A percentile compares a stretch with the other conserved stretches of the same genome.
These are phyloP conservation scores for Ulmus americana DNA, from an alignment of 331 rosid genomes.

Conservation along the genomic window DNA sequence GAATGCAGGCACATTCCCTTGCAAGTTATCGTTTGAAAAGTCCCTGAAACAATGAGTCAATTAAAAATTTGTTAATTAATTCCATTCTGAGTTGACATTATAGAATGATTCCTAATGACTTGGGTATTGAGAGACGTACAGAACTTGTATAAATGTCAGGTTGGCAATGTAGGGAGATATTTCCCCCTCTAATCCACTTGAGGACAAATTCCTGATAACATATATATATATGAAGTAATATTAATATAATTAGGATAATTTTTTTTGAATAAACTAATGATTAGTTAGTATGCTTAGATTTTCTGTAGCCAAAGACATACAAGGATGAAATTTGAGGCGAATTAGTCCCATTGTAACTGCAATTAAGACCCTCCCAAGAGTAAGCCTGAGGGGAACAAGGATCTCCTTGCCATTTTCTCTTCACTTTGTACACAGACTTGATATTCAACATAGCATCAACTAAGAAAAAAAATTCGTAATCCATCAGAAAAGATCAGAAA, in stretches of 20 bases:
- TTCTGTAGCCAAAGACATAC: conserved; percentile 7
- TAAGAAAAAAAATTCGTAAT: neutral
- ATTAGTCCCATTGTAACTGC: neutral
- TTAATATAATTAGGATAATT: no score
- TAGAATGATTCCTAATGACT: neutral
- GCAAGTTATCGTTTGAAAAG: conserved; percentile 1
- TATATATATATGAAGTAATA: neutral
- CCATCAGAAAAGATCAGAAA: no score
- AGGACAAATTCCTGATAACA: conserved; percentile 19
- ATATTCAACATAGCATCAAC: conserved; percentile 15
- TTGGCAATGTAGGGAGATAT: conserved; percentile 21
- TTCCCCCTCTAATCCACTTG: conserved; percentile 22
- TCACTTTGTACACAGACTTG: conserved; percentile 8
- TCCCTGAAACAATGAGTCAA: neutral
- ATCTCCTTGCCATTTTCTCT: conserved; percentile 29
- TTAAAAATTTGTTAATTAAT: no score
- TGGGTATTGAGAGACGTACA: conserved; percentile 14
- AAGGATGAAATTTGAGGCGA: conserved; percentile 18
- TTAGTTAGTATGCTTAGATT: no score
- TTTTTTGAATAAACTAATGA: no score
- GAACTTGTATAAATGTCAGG: conserved; percentile 9
- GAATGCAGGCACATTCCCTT: conserved; percentile 3
- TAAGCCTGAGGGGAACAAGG: conserved; percentile 25
- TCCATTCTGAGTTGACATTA: neutral
- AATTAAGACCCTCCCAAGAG: conserved; percentile 26